Evolutionary conservation across 495 filamentous ascomycete species (phyloP).

Genomic region (Talaromyces stipitatus): DNA sequence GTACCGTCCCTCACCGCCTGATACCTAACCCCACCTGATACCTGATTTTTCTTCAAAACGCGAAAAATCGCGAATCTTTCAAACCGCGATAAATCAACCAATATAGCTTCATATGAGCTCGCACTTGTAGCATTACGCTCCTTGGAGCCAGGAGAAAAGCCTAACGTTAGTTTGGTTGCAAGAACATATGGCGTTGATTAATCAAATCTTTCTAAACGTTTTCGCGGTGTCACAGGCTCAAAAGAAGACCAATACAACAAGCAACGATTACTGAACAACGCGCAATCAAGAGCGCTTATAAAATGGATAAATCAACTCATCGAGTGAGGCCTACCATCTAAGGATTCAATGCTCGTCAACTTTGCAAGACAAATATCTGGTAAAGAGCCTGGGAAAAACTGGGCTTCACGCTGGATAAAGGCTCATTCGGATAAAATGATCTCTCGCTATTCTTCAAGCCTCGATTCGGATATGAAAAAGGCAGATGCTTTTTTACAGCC

Average conservation of each 20-base stretch:
- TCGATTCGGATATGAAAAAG: too few relatives aligned
- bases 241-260: conserved; percentile 3
- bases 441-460: too few relatives aligned
- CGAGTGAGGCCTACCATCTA: background rate
- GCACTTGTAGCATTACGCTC: background rate
- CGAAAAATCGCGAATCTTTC: too few relatives aligned
- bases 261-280: conserved; percentile 2
- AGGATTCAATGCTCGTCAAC: background rate
- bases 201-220: background rate
- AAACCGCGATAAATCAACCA: too few relatives aligned
- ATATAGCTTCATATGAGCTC: too few relatives aligned
- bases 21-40: too few relatives aligned
- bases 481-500: too few relatives aligned
- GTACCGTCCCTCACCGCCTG: too few relatives aligned
- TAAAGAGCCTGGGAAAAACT: background rate
- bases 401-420: background rate
- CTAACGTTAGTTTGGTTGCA: background rate
- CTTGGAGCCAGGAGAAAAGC: background rate
- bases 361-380: background rate
- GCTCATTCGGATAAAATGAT: background rate
- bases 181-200: background rate
- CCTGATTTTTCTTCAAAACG: too few relatives aligned
- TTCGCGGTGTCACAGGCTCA: background rate
- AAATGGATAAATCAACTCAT: conserved; percentile 4
- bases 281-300: conserved; percentile 4